Evolutionary conservation across 2,329 filamentous ascomycete species (phyloP).

Genomic region (Trichoderma polysporum): DNA sequence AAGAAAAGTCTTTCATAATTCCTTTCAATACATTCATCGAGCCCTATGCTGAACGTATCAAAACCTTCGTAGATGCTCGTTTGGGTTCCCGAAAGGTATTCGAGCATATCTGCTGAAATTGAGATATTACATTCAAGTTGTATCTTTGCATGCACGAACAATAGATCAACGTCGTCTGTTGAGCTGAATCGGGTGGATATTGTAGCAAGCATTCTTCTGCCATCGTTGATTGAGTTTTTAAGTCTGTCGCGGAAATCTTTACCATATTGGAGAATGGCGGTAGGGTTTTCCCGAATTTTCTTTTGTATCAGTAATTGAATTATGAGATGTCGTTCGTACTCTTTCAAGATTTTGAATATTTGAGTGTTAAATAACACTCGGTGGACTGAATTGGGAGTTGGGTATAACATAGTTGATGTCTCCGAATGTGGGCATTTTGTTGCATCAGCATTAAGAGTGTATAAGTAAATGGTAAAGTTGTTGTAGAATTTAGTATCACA

Average conservation of each 20-base stretch:
- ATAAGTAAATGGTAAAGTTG: not conserved
- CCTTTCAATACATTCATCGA: too few species aligned
- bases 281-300: not conserved
- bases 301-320: not conserved
- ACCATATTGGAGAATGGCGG: not conserved
- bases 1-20: too few species aligned
- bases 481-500: not conserved
- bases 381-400: not conserved
- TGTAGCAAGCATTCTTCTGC: not conserved
- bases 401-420: not conserved
- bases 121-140: not conserved
- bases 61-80: not conserved
- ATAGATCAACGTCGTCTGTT: not conserved
- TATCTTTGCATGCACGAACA: not conserved
- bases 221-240: not conserved
- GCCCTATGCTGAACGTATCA: not conserved
- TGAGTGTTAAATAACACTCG: not conserved
- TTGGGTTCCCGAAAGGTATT: not conserved
- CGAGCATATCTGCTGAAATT: not conserved
- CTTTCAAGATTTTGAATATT: not conserved
- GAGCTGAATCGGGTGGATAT: not conserved
- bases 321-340: not conserved
- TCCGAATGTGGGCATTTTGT: not conserved
- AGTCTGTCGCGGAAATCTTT: not conserved
- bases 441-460: not conserved